Evolutionary conservation across 352 stramenopile genomes (phyloP).

Genomic region (Blastocystis sp.): DNA sequence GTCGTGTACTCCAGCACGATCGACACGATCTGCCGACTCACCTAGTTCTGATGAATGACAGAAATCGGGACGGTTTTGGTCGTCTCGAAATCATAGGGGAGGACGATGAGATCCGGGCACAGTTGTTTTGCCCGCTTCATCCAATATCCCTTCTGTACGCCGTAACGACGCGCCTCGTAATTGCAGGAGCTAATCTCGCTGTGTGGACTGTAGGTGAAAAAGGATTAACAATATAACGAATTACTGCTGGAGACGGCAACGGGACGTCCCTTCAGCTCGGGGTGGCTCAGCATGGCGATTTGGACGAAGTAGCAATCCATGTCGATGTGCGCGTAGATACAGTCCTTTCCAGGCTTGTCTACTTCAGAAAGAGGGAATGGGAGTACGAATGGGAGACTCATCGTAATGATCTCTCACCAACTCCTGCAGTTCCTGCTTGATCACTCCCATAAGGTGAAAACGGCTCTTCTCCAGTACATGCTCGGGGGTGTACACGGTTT

Average conservation of each 20-base stretch:
- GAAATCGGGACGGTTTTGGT: neutral
- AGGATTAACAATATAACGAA: neutral
- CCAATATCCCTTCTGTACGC: conserved; percentile 42
- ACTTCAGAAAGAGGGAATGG: neutral
- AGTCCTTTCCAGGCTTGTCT: conserved; percentile 33
- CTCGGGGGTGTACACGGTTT: conserved; percentile 17
- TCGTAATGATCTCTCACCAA: neutral
- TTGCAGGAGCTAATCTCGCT: conserved; percentile 65
- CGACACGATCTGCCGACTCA: neutral
- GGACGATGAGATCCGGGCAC: conserved; percentile 41
- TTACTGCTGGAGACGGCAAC: conserved; percentile 41
- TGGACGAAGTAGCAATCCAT: conserved; percentile 68
- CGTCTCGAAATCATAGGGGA: conserved; percentile 41
- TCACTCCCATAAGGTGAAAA: conserved; percentile 63
- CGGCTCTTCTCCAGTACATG: conserved; percentile 48
- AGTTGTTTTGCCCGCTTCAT: conserved; percentile 45
- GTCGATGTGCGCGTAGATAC: conserved; percentile 60
- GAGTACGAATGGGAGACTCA: conserved; percentile 8
- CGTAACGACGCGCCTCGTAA: conserved; percentile 10
- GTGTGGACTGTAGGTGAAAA: conserved; percentile 3
- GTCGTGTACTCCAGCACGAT: conserved; percentile 46
- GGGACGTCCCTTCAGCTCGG: neutral
- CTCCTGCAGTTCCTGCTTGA: conserved; percentile 40
- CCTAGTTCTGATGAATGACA: neutral
- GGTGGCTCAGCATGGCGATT: conserved; percentile 17